Conservation (phyloP, 768 basidiomycete species). For the Megacollybia marginata region DNA sequence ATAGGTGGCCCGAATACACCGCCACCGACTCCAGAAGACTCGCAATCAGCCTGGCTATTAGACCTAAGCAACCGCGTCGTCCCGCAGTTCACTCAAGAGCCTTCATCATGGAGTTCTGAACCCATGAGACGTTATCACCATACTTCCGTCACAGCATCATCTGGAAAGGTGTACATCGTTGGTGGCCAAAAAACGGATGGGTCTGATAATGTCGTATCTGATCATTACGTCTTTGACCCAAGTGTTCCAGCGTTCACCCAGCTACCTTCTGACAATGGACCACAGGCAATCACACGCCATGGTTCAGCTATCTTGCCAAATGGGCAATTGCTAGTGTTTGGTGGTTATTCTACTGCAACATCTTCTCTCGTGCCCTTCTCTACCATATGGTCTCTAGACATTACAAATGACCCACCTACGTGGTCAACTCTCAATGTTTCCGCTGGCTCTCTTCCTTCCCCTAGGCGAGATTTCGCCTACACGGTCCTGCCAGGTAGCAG, state of each 20-base stretch:
- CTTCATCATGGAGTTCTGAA: conserved; percentile 50
- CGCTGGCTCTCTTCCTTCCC: conserved; percentile 34
- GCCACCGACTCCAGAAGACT: conserved; percentile 37
- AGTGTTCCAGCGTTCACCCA: conserved; percentile 40
- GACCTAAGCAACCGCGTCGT: conserved; percentile 27
- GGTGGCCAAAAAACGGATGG: conserved; percentile 83
- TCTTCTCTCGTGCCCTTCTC: conserved; percentile 45
- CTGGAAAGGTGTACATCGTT: conserved; percentile 57
- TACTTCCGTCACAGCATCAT: conserved; percentile 39
- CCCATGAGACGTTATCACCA: conserved; percentile 78
- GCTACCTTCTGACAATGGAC: conserved; percentile 48
- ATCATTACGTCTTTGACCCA: conserved; percentile 59
- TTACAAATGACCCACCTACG: conserved; percentile 29
- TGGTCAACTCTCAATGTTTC: conserved; percentile 45
- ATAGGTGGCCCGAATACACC: conserved; percentile 54
- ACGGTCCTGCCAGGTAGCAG: conserved; percentile 41
- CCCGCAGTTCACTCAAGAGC: conserved; percentile 42
- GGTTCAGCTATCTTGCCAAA: conserved; percentile 60
- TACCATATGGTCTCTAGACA: conserved; percentile 59
- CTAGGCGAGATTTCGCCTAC: conserved; percentile 61
- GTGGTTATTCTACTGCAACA: conserved; percentile 53
- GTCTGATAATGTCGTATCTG: conserved; percentile 53
- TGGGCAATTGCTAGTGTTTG: conserved; percentile 66
- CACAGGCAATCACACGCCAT: conserved; percentile 70
- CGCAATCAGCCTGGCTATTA: conserved; percentile 62